Percentiles rank a stretch among this genome's conserved stretches.
These are phyloP conservation scores for Pelagophyceae sp. DNA, from an alignment of 352 stramenopile species.

Conservation along the genomic window DNA sequence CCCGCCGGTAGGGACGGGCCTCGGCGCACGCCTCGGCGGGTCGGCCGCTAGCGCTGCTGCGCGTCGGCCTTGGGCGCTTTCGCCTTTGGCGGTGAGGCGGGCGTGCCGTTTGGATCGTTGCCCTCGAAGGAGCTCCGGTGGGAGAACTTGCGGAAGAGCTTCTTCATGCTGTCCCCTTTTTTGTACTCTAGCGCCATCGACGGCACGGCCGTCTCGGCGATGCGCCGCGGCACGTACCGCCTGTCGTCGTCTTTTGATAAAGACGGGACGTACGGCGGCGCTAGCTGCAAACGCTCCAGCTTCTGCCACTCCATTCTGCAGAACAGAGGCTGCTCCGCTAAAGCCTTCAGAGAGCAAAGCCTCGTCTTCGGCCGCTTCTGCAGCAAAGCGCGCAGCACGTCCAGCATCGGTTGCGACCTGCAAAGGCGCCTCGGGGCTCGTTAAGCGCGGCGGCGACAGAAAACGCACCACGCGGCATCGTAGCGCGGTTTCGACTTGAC, in stretches of 20 bases:
- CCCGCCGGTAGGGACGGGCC: too few species aligned
- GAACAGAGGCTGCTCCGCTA: not conserved
- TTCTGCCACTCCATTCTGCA: not conserved
- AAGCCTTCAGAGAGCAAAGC: not conserved
- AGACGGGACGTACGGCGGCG: not conserved
- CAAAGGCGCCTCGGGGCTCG: not conserved
- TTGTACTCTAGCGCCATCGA: not conserved
- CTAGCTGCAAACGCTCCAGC: not conserved
- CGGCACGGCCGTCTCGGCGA: not conserved
- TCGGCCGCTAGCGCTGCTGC: too few species aligned
- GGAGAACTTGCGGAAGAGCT: constrained; percentile 19
- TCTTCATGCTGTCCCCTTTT: constrained; percentile 19
- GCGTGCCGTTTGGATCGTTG: too few species aligned
- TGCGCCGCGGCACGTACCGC: not conserved
- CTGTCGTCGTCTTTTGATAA: not conserved
- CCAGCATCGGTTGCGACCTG: not conserved
- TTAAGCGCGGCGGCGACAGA: not conserved
- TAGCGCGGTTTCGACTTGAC: constrained; percentile 15
- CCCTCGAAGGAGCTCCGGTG: constrained; percentile 41
- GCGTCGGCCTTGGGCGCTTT: too few species aligned
- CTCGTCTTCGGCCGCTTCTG: constrained; percentile 17
- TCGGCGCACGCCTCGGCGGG: too few species aligned
- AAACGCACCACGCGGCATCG: constrained; percentile 1
- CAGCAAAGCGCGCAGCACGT: not conserved
- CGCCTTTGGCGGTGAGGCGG: too few species aligned